Base-by-base conservation (phyloP, 768 basidiomycete species). In the Suillus ampliporus region DNA sequence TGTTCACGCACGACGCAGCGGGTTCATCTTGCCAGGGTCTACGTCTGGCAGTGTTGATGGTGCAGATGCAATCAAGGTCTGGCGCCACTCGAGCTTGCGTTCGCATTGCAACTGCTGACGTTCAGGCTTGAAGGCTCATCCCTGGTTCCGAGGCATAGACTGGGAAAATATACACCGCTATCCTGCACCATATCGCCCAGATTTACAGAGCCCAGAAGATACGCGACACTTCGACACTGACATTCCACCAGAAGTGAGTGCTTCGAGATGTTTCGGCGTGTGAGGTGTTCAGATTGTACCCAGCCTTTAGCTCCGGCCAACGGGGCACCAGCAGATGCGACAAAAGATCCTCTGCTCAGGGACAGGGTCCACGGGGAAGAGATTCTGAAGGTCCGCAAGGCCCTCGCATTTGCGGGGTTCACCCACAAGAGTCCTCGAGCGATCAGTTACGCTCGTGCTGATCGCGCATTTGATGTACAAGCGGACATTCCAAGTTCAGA, bases 221-320 rank as follows among this genome's bases (percentile, higher is more conserved):
- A 98, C 97, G 17, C 84, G 88, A 64, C 96, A 99, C 76, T 98
- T 99, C 67, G 96, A 99, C 76, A 87, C 90, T 58, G 94, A 97
- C 75, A 98, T 97, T 70, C 93, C 93, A 23, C 80, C 91, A 41
- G 93, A 96, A 87, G 95, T 94, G 78, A 72, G 81, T 60, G 14
- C 68, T 63, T 57, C 28, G n/a, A 10, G n/a, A 26, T 75, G 77
- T 69, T 74, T 72, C 72, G 64, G 65, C 65, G 41, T 61, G 44
- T 62, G 61, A 64, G 65, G 56, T 65, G 60, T 66, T 65, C 63
- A 67, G 47, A 66, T 67, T 68, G 66, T 65, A 37, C 68, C 69
- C 68, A 97, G 90, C 94, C 94, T 66, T 86, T 96, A 38, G 90
- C 91, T 68, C 92, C 94, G 71, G 92, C 92, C 50, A 94, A 93